Base-by-base conservation (phyloP, 1,284 basidiomycete species). In the Flammula alnicola region DNA sequence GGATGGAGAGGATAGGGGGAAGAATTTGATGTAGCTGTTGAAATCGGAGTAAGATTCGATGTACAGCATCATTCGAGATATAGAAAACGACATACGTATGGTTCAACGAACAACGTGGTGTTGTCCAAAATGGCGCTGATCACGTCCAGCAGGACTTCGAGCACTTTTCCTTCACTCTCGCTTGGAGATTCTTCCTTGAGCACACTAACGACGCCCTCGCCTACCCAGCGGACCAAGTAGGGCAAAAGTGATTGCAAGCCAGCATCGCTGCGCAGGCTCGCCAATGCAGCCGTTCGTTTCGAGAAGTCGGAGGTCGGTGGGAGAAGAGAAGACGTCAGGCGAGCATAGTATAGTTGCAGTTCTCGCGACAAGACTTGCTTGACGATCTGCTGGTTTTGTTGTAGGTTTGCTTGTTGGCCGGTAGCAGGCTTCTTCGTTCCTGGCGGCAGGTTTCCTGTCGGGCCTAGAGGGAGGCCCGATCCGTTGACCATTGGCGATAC, bases 281-380 rank as follows among this genome's bases (percentile, higher is more conserved):
- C 91, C 35, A 99, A 77, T 3, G 95, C 96, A 1, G 96, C 96
- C 0, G 86, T 83, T 2, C 91, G 81, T 61, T 91, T 92, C 8
- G 78, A 70, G 4, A 74, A 68, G 54, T 88, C 81, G 9, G 77
- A 62, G 0, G 78, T 71, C 17, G 80, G 80, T 0, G 91, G 88
- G 5, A 95, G 74, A 8, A 96, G 77, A 2, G 94, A 91, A 1
- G 88, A 80, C 0, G 94, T 98, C 43, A 99, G 83, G 1, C 96
- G 85, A 2, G 91, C 88, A 63, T 98, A 98, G 72, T 99, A 98
- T 1, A 98, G 78, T 68, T 98, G 95, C 27, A 99, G 77, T 70
- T 99, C 96, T 59, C 93, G 83, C 19, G 95, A 97, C 12, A 99
- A 79, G 10, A 95, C 91, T 59, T 96, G 91, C 68, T 97, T 97